Conservation (phyloP, 2,329 filamentous ascomycete species). For the Elsinoe fawcettii region DNA sequence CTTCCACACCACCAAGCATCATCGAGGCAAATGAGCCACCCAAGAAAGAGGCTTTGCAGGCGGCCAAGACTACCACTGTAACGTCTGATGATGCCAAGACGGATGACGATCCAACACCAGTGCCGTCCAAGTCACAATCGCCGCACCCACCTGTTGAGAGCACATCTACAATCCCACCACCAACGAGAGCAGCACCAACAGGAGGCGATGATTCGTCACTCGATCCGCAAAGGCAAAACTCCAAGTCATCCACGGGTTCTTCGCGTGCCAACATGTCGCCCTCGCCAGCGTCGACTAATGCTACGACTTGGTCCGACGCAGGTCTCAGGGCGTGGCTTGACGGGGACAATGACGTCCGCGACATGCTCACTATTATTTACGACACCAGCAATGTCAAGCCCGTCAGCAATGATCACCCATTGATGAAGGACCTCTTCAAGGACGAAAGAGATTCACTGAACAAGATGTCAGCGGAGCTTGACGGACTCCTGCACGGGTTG, state of each 20-base stretch:
- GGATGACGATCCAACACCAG: conserved; percentile 27
- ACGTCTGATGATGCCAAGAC: background rate
- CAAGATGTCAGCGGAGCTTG: conserved; percentile 83
- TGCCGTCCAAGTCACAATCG: conserved; percentile 23
- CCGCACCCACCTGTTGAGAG: conserved; percentile 19
- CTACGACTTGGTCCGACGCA: conserved; percentile 75
- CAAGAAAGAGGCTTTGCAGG: background rate
- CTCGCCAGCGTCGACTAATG: conserved; percentile 50
- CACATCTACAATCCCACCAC: background rate
- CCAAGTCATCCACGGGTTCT: conserved; percentile 6
- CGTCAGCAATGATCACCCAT: conserved; percentile 74
- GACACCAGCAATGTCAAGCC: conserved; percentile 80
- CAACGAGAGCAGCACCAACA: background rate
- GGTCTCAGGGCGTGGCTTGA: conserved; percentile 85
- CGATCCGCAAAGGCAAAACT: conserved; percentile 11
- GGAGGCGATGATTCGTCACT: conserved; percentile 4
- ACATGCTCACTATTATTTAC: conserved; percentile 84
- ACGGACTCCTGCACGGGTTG: conserved; percentile 42
- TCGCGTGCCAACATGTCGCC: conserved; percentile 24
- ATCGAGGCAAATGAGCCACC: conserved; percentile 21
- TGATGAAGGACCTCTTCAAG: conserved; percentile 71
- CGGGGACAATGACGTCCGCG: conserved; percentile 71
- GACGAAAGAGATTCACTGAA: conserved; percentile 80
- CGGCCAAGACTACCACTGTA: background rate
- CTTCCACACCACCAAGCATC: conserved; percentile 26